Base-by-base conservation (phyloP, 106 monocot genomes). In the Ottelia alismoides region DNA sequence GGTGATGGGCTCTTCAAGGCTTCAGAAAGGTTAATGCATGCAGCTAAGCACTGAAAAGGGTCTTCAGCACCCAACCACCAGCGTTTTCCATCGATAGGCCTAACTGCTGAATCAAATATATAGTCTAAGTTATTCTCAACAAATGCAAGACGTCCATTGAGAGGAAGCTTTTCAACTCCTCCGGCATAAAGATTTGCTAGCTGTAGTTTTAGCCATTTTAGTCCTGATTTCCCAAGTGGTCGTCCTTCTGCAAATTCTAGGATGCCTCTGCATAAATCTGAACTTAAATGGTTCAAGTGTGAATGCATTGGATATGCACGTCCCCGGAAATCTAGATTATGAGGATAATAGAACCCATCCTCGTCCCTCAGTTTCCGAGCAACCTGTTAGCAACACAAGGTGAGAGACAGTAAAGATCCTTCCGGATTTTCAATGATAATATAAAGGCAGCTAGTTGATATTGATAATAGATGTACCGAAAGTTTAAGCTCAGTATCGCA, bases 51-150 rank as follows among this genome's bases (percentile, higher is more conserved):
- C 27, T 92, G 86, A 51, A 87, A 83, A 56, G 92, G 92, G 60
- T 92, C 92, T 54, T 92, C 86, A 63, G 86, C 92, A 63, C 67
- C 63, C 49, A 83, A 49, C 92, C 92, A 92, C 92, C 92, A 92
- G 2, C 69, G 67, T 25, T 74, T 69, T 16, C 86, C 86, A 62
- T 83, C 71, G 62, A 92, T 43, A 58, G 92, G 92, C 70, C 76
- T 83, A 21, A 49, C 55, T 22, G 92, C 92, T 47, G 92, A 92
- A 71, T 92, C 82, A 58, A 86, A 83, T 76, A 92, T 76, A 62
- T 86, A 68, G 48, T 48, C 44, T 50, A 92, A 70, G 61, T 87
- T 65, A 69, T 72, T 69, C 74, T 92, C 86, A 25, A 86, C 92
- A 54, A 92, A 92, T 47, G 65, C 27, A 45, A 87, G 28, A 25